Conservation (phyloP, 352 stramenopile genomes). For the Thalassiosira exigua region DNA sequence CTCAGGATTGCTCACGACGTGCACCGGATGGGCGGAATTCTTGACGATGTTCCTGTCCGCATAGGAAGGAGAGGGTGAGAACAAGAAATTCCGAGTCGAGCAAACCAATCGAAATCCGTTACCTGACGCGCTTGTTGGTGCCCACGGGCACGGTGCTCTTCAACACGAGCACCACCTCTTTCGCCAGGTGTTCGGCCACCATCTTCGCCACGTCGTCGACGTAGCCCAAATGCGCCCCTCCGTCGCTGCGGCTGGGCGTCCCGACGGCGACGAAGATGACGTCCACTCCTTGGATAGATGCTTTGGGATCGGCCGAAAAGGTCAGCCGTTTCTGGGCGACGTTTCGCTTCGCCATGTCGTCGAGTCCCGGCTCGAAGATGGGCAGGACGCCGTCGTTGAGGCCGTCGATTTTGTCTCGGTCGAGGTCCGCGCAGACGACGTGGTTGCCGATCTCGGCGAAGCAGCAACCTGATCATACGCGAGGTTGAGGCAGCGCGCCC, state of each 20-base stretch:
- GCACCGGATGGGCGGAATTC: constrained; percentile 13
- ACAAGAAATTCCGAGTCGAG: too few relatives aligned
- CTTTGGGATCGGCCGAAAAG: constrained; percentile 20
- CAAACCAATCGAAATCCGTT: too few relatives aligned
- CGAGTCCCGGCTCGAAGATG: constrained; percentile 44
- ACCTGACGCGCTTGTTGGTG: constrained; percentile 31
- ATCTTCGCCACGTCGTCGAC: constrained; percentile 37
- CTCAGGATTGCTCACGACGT: constrained; percentile 48
- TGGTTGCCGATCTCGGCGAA: constrained; percentile 42
- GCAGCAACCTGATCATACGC: constrained; percentile 10
- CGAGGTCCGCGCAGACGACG: constrained; percentile 38
- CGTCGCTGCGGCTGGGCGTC: constrained; percentile 29
- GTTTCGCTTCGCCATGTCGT: constrained; percentile 29
- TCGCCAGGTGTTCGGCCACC: constrained; percentile 15
- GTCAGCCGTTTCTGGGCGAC: constrained; percentile 29
- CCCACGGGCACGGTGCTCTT: constrained; percentile 45
- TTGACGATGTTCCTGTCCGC: constrained; percentile 49
- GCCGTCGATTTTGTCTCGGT: constrained; percentile 39
- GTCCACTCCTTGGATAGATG: constrained; percentile 6
- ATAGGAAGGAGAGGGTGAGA: too few relatives aligned
- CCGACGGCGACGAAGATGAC: constrained; percentile 43
- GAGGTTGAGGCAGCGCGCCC: constrained; percentile 34
- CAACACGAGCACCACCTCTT: constrained; percentile 20
- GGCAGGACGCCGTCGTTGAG: constrained; percentile 30
- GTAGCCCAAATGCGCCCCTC: constrained; percentile 33